These are phyloP conservation scores for Termitomyces sp. DNA, from an alignment of 768 basidiomycete species.

Conservation along the genomic window DNA sequence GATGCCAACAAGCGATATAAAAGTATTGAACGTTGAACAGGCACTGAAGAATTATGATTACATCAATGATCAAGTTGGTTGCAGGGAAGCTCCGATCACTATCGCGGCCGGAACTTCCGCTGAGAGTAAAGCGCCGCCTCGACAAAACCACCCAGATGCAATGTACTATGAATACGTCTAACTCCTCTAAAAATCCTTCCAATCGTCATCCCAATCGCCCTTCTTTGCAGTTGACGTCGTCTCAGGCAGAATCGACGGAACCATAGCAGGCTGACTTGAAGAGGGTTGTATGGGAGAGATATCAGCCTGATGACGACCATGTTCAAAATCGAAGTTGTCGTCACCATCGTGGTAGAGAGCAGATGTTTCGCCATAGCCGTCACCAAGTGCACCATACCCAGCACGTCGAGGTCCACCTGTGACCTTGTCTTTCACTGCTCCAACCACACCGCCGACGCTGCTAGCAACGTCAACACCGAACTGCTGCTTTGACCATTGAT, in stretches of 20 bases:
- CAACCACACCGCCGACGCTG: constrained; percentile 66
- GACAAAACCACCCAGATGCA: not conserved
- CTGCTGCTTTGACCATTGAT: constrained; percentile 71
- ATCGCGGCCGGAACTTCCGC: not conserved
- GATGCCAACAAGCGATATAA: not conserved
- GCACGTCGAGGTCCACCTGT: constrained; percentile 42
- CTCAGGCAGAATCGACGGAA: constrained; percentile 2
- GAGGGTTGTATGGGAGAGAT: constrained; percentile 13
- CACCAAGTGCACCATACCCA: constrained; percentile 45
- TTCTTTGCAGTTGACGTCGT: constrained; percentile 27
- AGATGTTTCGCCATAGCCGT: constrained; percentile 51
- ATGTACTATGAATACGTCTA: not conserved
- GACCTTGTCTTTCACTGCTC: constrained; percentile 52
- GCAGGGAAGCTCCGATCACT: constrained; percentile 18
- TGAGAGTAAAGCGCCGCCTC: not conserved
- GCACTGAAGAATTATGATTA: not conserved
- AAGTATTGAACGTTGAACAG: not conserved
- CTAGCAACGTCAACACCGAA: constrained; percentile 85
- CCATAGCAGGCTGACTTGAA: constrained; percentile 3
- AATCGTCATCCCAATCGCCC: constrained; percentile 72
- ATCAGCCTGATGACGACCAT: constrained; percentile 21
- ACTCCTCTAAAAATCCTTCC: constrained; percentile 67
- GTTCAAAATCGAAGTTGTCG: constrained; percentile 53
- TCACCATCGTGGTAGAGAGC: constrained; percentile 59
- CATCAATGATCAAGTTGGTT: constrained; percentile 4